Base-by-base conservation (phyloP, 371 early-diverging fungal genomes). In the Coemansia sp. region DNA sequence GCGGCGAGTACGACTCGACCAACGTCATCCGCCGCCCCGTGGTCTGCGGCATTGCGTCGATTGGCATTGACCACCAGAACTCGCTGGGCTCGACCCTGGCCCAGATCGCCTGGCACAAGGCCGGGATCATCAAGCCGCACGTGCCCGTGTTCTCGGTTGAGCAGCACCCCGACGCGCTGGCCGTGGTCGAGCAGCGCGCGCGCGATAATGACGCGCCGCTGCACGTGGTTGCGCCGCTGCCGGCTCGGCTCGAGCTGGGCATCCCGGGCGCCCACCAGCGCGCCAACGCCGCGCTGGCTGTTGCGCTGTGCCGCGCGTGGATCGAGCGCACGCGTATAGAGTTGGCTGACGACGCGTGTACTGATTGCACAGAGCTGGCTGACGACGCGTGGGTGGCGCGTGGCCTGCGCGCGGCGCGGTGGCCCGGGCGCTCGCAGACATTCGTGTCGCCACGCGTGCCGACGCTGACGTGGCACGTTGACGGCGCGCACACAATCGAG, bases 401-500 rank as follows among this genome's bases (percentile, higher is more conserved):
- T 5, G 95, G 94, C 0, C 77, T 96, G 14, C 65, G 68, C 12
- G 42, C 51, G 8, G 90, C 93, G 0, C 69, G 68, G 11, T 98
- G 96, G 96, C 93, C 96, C 0, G 98, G 98, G 3, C 87, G 98
- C 60, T 87, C 90, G 12, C 95, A 98, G 67, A 71, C 77, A 14
- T 69, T 84, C 30, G 59, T 65, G 20, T 60, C 82, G 12, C 59
- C 69, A 5, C 63, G 83, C 4, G 66, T 35, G 50, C 12, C 63
- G 1, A 57, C 81, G 10, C 68, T 86, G 1, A 82, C 69, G 2
- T 95, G 90, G 88, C 90, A 82, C 72, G 76, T 94, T 45, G 98
- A 98, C 76, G 98, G 98, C 20, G 98, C 98, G 0, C 98, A 98
- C 68, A 98, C 98, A 0, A 74, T 80, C 7, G 97, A 97, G 72